Base-by-base conservation (phyloP, 2,329 filamentous ascomycete genomes). In the Pseudopyricularia cyperi region DNA sequence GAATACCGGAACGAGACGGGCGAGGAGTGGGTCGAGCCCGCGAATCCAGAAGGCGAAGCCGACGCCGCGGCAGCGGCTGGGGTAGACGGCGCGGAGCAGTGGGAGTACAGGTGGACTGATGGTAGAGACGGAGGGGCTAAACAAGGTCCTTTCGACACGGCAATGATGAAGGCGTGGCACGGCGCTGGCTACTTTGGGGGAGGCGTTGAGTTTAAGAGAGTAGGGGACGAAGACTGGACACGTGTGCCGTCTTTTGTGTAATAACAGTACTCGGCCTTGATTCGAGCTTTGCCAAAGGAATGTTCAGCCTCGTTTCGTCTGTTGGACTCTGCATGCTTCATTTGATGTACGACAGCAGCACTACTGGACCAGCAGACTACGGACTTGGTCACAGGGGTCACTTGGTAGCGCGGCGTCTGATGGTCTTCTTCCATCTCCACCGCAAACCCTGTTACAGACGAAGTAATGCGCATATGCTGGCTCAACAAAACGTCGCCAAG, bases 51-150 rank as follows among this genome's bases (percentile, higher is more conserved):
- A 9, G 37, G 34, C 17, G 33, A 19, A 4, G 5, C 8, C 7
- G 49, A 51, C 9, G 35, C 37, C 9, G 7, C 49, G 11, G 49
- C 24, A 14, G 1, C 46, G 52, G 39, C 62, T 60, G 39, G 61
- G 64, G 46, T 59, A 52, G 24, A 33, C 46, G 30, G 11, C 17
- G 46, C 42, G 5, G 59, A 44, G 12, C 50, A 51, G 73, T 98
- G 91, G 90, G 87, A 97, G 66, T 98, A 89, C 65, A 79, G 88
- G 54, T 98, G 93, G 93, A 83, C 82, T 37, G 89, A 95, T 64
- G 88, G 87, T 17, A 77, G 89, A 39, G 91, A 95, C 62, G 85
- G 80, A 28, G 87, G 79, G 11, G 77, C 80, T 48, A 77, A 79
- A 53, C 89, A 98, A 66, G 93, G 93, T 0, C 91, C 93, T 0